Conservation (phyloP, 2,329 filamentous ascomycete species). For the Blastomyces emzantsi region DNA sequence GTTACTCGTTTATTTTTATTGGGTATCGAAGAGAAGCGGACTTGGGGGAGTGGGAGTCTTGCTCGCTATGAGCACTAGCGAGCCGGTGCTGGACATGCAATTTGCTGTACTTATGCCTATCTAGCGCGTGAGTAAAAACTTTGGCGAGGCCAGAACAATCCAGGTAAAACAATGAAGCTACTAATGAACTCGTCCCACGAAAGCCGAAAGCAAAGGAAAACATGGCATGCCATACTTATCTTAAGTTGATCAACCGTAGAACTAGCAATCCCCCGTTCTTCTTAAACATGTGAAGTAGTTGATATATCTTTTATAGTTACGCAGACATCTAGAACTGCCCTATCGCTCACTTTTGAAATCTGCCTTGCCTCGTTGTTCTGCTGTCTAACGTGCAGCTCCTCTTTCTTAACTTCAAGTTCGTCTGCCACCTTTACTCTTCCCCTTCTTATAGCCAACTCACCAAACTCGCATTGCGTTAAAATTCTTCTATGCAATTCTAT, state of each 20-base stretch:
- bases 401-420: no score
- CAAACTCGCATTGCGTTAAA: no score
- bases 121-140: background rate
- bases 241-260: background rate
- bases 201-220: no score
- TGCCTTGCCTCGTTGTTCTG: background rate
- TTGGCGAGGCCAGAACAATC: background rate
- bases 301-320: no score
- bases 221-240: no score
- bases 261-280: background rate
- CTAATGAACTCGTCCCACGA: constrained; percentile 5
- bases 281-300: background rate
- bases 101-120: no score
- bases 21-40: background rate
- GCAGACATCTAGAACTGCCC: no score
- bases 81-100: background rate
- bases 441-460: no score
- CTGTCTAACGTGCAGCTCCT: no score
- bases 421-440: no score
- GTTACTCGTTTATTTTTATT: background rate
- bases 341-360: background rate
- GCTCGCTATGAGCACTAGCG: background rate
- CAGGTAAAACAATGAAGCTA: background rate
- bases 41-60: background rate
- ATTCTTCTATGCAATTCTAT: no score